phyloP scores from a whole-genome alignment of 371 early-diverging fungal genomes.

The Choanephora cucurbitarum region DNA sequence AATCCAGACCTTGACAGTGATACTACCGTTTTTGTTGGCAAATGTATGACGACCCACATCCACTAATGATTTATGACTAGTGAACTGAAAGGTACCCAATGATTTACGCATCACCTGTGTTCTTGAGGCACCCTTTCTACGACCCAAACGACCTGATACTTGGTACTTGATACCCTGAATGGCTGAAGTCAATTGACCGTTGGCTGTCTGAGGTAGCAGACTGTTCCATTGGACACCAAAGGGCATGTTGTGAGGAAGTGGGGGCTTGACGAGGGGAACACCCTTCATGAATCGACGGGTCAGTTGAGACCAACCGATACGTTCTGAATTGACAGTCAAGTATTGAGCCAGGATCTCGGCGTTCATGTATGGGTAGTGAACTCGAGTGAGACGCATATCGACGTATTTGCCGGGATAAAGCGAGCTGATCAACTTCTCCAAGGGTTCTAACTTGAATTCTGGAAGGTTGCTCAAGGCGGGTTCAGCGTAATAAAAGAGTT shows the following conservation, averaged over 20 bases:
- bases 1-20: slow-evolving; percentile 59
- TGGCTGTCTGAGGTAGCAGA: slow-evolving; percentile 46
- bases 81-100: slow-evolving; percentile 54
- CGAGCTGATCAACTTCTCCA: slow-evolving; percentile 41
- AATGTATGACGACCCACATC: slow-evolving; percentile 56
- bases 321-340: slow-evolving; percentile 45
- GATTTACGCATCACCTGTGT: slow-evolving; percentile 48
- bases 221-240: slow-evolving; percentile 50
- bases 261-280: slow-evolving; percentile 53
- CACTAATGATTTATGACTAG: slow-evolving; percentile 48
- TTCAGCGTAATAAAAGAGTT: slow-evolving; percentile 55
- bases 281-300: slow-evolving; percentile 47
- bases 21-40: slow-evolving; percentile 54
- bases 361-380: slow-evolving; percentile 57
- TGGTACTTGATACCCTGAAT: slow-evolving; percentile 56
- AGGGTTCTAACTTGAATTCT: slow-evolving; percentile 40
- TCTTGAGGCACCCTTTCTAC: slow-evolving; percentile 49
- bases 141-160: slow-evolving; percentile 53
- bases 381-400: slow-evolving; percentile 41
- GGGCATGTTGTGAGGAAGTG: slow-evolving; percentile 51
- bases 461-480: slow-evolving; percentile 35
- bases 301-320: slow-evolving; percentile 42
- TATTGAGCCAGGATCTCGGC: slow-evolving; percentile 57
- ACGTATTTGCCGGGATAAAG: slow-evolving; percentile 53
- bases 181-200: slow-evolving; percentile 47